Evolutionary conservation across 1,284 basidiomycete genomes (phyloP), one percentile per base, ranked within the genome.

Genomic region (Psilocybe mexicana): DNA sequence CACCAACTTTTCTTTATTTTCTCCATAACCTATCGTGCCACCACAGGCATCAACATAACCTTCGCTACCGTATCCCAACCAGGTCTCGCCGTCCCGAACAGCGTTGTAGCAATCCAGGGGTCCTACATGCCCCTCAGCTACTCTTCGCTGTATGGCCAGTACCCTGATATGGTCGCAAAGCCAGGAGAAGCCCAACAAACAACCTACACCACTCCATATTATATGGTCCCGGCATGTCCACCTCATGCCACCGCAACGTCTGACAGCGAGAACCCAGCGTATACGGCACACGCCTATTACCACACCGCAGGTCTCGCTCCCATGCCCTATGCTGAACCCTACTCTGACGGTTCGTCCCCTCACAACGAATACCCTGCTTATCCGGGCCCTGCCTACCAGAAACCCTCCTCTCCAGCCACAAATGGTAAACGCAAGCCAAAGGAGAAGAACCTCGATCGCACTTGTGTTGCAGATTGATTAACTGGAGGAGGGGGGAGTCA

Each of bases 11-110:
- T 70, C 79, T 76, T 70, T 70, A 72, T 68, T 33, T 64, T 76
- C 14, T 73, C 79, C 79, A 72, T 82, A 78, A 73, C 74, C 77
- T 18, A 18, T 18, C 18, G 18, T 18, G 18, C 18, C 18, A 18
- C 18, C 18, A 18, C 79, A 83, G 80, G 79, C 76, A 79, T 69
- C 77, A 79, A 65, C 72, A 74, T 78, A 73, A 82, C 84, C 62
- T 72, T 73, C 66, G 64, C 72, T 70, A 83, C 82, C 74, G 75
- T 74, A 68, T 73, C 77, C 60, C 72, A 72, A 26, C 71, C 69
- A 64, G 74, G 72, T 63, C 72, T 80, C 64, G 65, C 74, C 61
- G 72, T 79, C 62, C 70, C 79, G 52, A 76, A 76, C 63, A 74
- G 74, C 61, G 72, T 74, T 56, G 75, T 79, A 54, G 75, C 82